Percentiles rank a stretch among this genome's conserved stretches.
phyloP scores from a whole-genome alignment of 768 basidiomycete species.

The Suillus fuscotomentosus region DNA sequence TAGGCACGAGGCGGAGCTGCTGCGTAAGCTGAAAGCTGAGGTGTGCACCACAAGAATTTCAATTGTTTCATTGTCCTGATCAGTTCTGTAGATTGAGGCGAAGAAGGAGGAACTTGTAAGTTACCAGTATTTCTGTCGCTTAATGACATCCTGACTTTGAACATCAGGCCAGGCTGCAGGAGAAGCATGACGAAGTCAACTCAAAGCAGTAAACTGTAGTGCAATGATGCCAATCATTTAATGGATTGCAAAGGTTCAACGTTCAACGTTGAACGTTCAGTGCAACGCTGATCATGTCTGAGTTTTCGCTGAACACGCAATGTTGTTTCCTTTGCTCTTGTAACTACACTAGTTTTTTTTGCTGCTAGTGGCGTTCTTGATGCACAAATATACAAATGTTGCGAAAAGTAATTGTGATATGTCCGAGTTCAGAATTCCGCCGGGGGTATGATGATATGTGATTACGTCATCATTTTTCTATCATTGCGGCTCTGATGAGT shows the following conservation, averaged over 20 bases:
- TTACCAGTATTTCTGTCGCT: not conserved
- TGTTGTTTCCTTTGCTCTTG: not conserved
- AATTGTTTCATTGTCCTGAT: not conserved
- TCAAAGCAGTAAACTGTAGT: not conserved
- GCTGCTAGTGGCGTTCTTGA: not conserved
- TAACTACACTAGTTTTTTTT: not conserved
- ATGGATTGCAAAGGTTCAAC: not conserved
- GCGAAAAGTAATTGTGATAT: not conserved
- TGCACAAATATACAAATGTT: not conserved
- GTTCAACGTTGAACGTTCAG: not conserved
- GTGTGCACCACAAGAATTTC: conserved; percentile 33
- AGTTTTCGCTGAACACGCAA: not conserved
- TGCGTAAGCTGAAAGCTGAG: conserved; percentile 57
- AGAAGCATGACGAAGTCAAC: conserved; percentile 5
- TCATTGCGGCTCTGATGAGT: not conserved
- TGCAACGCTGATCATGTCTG: too few species aligned
- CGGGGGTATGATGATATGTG: too few species aligned
- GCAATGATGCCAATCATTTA: not conserved
- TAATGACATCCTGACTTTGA: not conserved
- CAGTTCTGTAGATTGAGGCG: conserved; percentile 23
- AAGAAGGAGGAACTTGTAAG: conserved; percentile 34
- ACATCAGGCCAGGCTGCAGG: not conserved
- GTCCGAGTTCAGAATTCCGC: too few species aligned
- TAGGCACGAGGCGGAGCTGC: conserved; percentile 52
- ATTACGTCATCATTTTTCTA: not conserved